These are phyloP conservation scores for Myriosclerotinia duriaeana DNA, from an alignment of 2,329 filamentous ascomycete genomes.

Conservation along the genomic window DNA sequence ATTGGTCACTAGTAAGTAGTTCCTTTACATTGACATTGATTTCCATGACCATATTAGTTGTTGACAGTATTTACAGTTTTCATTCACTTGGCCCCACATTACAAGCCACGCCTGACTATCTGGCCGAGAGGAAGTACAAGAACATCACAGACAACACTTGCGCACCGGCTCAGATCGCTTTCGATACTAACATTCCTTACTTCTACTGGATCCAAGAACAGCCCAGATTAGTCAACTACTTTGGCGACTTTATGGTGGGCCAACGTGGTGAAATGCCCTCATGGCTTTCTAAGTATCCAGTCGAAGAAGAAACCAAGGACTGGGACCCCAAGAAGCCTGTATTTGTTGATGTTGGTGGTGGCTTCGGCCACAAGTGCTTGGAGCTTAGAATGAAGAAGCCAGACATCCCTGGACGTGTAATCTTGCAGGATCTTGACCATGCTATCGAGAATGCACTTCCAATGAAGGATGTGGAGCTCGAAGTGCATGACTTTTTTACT, in stretches of 20 bases:
- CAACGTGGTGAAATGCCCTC: constrained; percentile 10
- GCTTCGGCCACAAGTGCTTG: constrained; percentile 43
- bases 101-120: constrained; percentile 13
- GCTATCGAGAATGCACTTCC: constrained; percentile 33
- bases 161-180: constrained; percentile 2
- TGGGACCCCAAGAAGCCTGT: constrained; percentile 27
- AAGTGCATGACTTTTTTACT: constrained; percentile 37
- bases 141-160: constrained; percentile 10
- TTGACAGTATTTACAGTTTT: background rate
- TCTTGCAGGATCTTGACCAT: constrained; percentile 45
- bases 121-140: background rate
- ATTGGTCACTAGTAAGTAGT: constrained; percentile 16
- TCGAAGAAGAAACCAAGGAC: constrained; percentile 5
- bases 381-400: constrained; percentile 41
- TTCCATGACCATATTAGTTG: background rate
- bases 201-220: constrained; percentile 13
- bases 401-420: constrained; percentile 40
- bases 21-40: background rate
- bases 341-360: constrained; percentile 46
- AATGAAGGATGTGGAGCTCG: constrained; percentile 39
- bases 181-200: constrained; percentile 1
- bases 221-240: background rate
- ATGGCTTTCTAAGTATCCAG: constrained; percentile 4
- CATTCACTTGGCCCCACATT: constrained; percentile 5
- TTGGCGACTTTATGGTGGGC: constrained; percentile 6